These are phyloP conservation scores for Ganoderma leucocontextum DNA, from an alignment of 1,284 basidiomycete genomes.

Conservation along the genomic window DNA sequence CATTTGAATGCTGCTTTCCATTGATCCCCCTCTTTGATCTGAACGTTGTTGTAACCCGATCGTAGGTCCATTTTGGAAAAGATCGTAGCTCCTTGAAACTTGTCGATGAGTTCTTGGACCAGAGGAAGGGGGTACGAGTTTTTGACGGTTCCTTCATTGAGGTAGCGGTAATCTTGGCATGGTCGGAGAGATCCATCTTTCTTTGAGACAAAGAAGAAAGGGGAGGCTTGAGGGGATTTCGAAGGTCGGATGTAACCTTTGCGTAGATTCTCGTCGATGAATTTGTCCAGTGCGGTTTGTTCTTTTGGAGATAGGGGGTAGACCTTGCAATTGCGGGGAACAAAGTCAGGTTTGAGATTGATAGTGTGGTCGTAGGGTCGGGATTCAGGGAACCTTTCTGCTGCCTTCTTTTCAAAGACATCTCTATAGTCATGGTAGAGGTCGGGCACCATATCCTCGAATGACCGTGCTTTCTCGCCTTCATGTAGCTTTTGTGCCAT, in stretches of 20 bases:
- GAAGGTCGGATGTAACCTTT: constrained; percentile 42
- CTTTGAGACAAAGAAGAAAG: constrained; percentile 38
- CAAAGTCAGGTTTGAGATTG: constrained; percentile 24
- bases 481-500: no score
- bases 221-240: constrained; percentile 38
- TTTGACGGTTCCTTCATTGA: neutral
- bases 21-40: constrained; percentile 24
- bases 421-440: neutral
- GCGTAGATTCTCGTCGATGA: constrained; percentile 38
- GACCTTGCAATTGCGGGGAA: constrained; percentile 31
- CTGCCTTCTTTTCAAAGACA: constrained; percentile 34
- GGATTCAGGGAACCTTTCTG: constrained; percentile 35
- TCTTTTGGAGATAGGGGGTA: constrained; percentile 37
- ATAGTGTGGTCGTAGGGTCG: constrained; percentile 38
- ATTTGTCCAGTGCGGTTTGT: constrained; percentile 33
- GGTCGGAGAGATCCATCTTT: constrained; percentile 32
- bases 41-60: constrained; percentile 14
- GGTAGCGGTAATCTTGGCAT: constrained; percentile 12
- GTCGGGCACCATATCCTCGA: neutral
- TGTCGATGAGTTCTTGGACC: neutral
- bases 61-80: neutral
- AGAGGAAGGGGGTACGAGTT: neutral
- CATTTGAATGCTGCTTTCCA: constrained; percentile 31
- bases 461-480: no score
- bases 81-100: neutral